Base-by-base conservation (phyloP, 179 eudicot genomes). In the Beta macrorhiza region DNA sequence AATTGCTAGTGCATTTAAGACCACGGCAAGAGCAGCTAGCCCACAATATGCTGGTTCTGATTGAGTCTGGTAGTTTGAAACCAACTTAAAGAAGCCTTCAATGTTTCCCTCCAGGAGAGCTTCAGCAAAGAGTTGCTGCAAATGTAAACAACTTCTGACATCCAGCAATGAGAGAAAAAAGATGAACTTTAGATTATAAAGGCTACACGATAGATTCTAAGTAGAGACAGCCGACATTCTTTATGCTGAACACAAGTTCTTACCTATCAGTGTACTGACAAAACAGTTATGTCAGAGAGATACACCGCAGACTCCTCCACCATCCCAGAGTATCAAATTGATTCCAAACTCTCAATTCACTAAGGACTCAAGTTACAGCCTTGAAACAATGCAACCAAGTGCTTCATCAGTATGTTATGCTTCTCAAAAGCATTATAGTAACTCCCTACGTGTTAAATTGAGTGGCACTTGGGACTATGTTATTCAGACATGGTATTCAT, bases 31-130 rank as follows among this genome's bases (percentile, higher is more conserved):
- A 82, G 92, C 92, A 71, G 99, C 97, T 80, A 96, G 83, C 80
- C 99, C 99, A 87, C 99, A 96, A 76, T 93, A 96, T 6, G 99
- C 99, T 80, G 98, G 99, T 82, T 96, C 99, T 5, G 99, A 96
- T 78, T 96, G 99, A 29, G 99, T 96, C 85, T 96, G 98, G 82
- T 92, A 96, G 83, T 91, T 89, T 47, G 98, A 90, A 55, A 96
- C 91, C 88, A 96, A 84, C 87, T 86, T 93, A 84, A 92, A 96
- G 82, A 96, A 96, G 0, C 96, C 94, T 82, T 92, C 94, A 92
- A 92, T 88, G 22, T 91, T 88, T 75, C 96, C 93, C 64, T 84
- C 85, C 77, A 86, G 86, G 86, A 92, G 87, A 62, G 98, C 98
- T 85, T 96, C 97, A 56, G 77, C 67, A 84, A 96, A 96, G n/a